Evolutionary conservation across 2,329 filamentous ascomycete genomes (phyloP), one percentile per base, ranked within the genome.

Genomic region (Aspergillus bombycis): DNA sequence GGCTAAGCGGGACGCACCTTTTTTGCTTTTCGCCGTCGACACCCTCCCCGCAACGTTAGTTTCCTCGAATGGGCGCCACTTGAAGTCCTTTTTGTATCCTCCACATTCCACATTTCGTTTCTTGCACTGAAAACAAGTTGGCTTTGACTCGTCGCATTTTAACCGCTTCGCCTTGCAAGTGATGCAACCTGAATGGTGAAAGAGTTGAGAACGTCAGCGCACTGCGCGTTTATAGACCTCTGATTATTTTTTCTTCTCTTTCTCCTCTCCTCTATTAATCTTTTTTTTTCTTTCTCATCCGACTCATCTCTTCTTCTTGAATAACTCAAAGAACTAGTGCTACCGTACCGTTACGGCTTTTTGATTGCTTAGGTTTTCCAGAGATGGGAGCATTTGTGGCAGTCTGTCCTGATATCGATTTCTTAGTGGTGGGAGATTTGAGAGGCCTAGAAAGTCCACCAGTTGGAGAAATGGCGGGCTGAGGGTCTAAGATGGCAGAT

Each of bases 1-100:
- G 32, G 14, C 21, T 21, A 19, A 11, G 12, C n/a, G n/a, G 16
- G 36, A 68, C 69, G 46, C 68, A 81, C 81, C 75, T 78, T 83
- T 85, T 72, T 81, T 85, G 46, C 78, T 65, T 69, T 82, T 85
- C 16, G 69, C 61, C 32, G 68, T 65, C 30, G 74, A 60, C 9
- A 65, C 26, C 45, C 76, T 80, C 36, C 73, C 69, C 12, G 72
- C 77, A 66, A 88, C 82, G 60, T 79, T 87, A 54, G 85, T 83
- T 67, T 91, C 88, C 71, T 89, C 88, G 68, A 91, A 91, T 0
- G 88, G 84, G 58, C 88, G 82, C 89, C 89, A 92, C 81, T 91
- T 91, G 79, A 91, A 91, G 74, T 90, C 87, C 74, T 90, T 92
- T 75, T 88, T 90, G 78, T 91, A 92, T 41, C 89, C 89, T 63